Percentiles rank a stretch among this genome's conserved stretches.
Evolutionary conservation across 345 rosid species (phyloP).

Genomic region (Cardiospermum halicacabum): DNA sequence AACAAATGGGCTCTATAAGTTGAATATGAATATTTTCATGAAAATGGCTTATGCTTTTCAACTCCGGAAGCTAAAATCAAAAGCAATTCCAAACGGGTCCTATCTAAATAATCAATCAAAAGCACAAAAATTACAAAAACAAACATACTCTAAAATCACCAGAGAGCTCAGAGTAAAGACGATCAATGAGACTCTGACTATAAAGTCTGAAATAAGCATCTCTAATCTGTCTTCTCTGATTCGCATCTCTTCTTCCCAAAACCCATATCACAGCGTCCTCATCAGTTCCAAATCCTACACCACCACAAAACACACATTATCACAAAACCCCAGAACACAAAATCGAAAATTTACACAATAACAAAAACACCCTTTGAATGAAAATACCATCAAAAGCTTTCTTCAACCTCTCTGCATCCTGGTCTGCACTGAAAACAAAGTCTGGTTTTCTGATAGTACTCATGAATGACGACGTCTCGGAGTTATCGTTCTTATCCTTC

Average conservation of each 20-base stretch:
- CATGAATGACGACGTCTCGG: slow-evolving; percentile 38
- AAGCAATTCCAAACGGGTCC: too few species aligned
- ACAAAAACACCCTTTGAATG: too few species aligned
- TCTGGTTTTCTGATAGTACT: slow-evolving; percentile 56
- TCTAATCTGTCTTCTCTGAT: slow-evolving; percentile 62
- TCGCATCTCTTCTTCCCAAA: slow-evolving; percentile 67
- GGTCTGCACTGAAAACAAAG: slow-evolving; percentile 58
- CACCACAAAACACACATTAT: slow-evolving; percentile 26
- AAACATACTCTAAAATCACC: slow-evolving; percentile 70
- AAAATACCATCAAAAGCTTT: slow-evolving; percentile 65
- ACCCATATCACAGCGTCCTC: slow-evolving; percentile 54
- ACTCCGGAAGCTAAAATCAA: too few species aligned
- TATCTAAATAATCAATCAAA: neutral
- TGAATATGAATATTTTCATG: too few species aligned
- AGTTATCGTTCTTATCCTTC: neutral
- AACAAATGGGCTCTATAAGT: too few species aligned
- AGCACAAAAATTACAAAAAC: neutral
- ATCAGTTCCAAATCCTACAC: slow-evolving; percentile 80
- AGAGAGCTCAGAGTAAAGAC: slow-evolving; percentile 60
- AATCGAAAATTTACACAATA: too few species aligned
- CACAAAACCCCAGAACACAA: neutral
- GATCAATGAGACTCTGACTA: slow-evolving; percentile 53
- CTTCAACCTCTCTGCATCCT: slow-evolving; percentile 55
- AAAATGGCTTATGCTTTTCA: too few species aligned
- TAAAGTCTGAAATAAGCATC: slow-evolving; percentile 59